phyloP scores from a whole-genome alignment of 352 stramenopile species.

The Pythium volutum region DNA sequence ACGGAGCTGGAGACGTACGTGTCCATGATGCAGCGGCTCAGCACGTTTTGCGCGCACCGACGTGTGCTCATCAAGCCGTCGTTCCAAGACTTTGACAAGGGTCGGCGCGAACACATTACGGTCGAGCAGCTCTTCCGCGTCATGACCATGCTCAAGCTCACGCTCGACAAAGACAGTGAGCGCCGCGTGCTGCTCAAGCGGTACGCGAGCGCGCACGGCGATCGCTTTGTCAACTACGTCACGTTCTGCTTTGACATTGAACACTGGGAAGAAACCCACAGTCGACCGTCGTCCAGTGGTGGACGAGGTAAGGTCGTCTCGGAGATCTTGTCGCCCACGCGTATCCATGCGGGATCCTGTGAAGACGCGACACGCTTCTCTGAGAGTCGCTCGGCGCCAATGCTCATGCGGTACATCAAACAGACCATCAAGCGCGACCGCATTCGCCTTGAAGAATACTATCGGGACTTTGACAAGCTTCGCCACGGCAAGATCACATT shows the following conservation, averaged over 20 bases:
- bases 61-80: constrained; percentile 73
- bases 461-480: constrained; percentile 82
- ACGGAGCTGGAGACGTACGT: constrained; percentile 40
- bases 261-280: constrained; percentile 42
- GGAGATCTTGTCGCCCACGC: constrained; percentile 57
- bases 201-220: constrained; percentile 67
- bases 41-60: constrained; percentile 49
- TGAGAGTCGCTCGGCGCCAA: constrained; percentile 49
- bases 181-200: constrained; percentile 56
- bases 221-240: constrained; percentile 82
- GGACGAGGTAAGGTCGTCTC: constrained; percentile 31
- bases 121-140: constrained; percentile 82
- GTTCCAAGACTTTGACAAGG: constrained; percentile 84
- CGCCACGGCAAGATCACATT: constrained; percentile 73
- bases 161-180: constrained; percentile 44
- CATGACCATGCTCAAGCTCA: constrained; percentile 77
- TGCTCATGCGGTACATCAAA: constrained; percentile 80
- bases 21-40: constrained; percentile 61
- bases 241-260: constrained; percentile 83
- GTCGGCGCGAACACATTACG: constrained; percentile 70
- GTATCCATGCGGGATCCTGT: constrained; percentile 37
- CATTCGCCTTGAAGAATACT: constrained; percentile 80
- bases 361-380: constrained; percentile 30
- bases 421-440: constrained; percentile 77
- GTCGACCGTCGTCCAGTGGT: constrained; percentile 42